Base-by-base conservation (phyloP, 1,284 basidiomycete genomes). In the Albatrellus sp. region DNA sequence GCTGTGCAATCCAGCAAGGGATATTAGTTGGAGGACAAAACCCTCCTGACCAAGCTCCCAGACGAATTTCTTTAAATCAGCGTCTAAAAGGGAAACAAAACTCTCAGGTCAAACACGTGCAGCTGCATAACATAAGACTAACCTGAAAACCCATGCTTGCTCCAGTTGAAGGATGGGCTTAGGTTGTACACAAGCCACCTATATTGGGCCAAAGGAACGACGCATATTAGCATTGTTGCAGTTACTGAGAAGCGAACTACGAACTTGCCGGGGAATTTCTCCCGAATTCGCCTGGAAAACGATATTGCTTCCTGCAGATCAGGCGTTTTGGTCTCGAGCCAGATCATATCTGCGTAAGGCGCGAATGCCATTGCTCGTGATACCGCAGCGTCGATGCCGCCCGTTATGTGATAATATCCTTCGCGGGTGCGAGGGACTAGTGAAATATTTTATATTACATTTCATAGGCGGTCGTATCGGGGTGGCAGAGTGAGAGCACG, bases 151-250 rank as follows among this genome's bases (percentile, higher is more conserved):
- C 90, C 90, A 56, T 87, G 82, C 10, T 72, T 75, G 24, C 75
- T 70, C 91, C 91, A 96, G 63, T 94, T 93, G 71, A 96, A 96
- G 57, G 86, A 90, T 3, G 90, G 91, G 56, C 87, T 90, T 49
- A 94, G 66, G 61, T 94, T 96, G 60, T 94, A 96, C n/a, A 93
- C 90, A 54, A 96, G 77, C 82, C 80, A 80, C 28, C 43, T 53
- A 76, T 80, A 41, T 11, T 34, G 12, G 24, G 37, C 2, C 5
- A 2, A 11, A 14, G 20, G 5, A 14, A 42, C 14, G 33, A n/a
- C n/a, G n/a, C n/a, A n/a, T n/a, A n/a, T 35, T 8, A n/a, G 17
- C 29, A 30, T n/a, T 30, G 9, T 11, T 28, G 24, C 32, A 2
- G 28, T 1, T 14, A 35, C 6, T 12, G 32, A 13, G 36, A 37